Base-by-base conservation (phyloP, 1,139 yeast species). In the Taphrina communis region DNA sequence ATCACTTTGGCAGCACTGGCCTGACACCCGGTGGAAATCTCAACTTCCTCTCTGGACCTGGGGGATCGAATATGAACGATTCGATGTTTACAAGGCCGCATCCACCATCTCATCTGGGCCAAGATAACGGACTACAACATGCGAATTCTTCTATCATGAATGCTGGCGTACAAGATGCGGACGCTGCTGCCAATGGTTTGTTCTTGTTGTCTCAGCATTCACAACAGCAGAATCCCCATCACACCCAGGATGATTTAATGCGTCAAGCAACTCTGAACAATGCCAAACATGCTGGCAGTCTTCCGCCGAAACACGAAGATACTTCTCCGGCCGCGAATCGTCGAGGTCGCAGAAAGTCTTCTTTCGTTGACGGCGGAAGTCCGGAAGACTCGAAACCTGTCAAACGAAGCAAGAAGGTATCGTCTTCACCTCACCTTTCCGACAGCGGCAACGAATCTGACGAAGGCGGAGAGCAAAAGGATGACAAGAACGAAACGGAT, bases 401-500 rank as follows among this genome's bases (percentile, higher is more conserved):
- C n/a, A 57, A 66, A 55, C 41, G 65, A 35, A 12, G 55, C 52
- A 36, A 35, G 56, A 17, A 68, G 44, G 59, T 53, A 19, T 31
- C 46, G 12, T 31, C 38, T 25, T 39, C 41, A 35, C 62, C 53
- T 11, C 52, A 53, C 9, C 19, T 48, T n/a, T 65, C 63, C 3
- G 68, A 65, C 57, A 58, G 63, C 36, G 68, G 67, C 35, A 63
- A 65, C 55, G 63, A 65, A 50, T 65, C 68, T 9, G 68, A 65
- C 36, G 68, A 57, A 5, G 21, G n/a, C 36, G 56, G 21, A 9
- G 55, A 52, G 8, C 58, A 46, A 17, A 68, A 67, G 25, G 72
- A 69, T 17, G 73, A 56, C 31, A 69, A 69, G 36, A 74, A 73
- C 44, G 71, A 76, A 71, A 76, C 83, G 0, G 88, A 85, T 58